Evolutionary conservation across 768 basidiomycete species (phyloP).

Genomic region (Bullera alba): DNA sequence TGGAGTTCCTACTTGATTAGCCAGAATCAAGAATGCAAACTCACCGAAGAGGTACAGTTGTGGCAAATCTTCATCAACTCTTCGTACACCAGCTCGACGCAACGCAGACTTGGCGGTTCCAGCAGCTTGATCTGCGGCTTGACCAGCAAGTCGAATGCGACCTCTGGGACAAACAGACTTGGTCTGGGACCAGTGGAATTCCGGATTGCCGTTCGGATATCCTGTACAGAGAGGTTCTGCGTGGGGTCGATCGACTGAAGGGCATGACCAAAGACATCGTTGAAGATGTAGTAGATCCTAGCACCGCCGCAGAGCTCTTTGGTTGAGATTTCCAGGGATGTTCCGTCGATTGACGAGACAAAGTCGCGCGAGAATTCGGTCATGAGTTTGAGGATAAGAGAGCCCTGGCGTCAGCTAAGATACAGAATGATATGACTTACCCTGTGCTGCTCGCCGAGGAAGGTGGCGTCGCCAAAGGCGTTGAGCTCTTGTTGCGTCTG

Average conservation of each 20-base stretch:
- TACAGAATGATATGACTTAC: slow-evolving; percentile 7
- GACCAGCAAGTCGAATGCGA: slow-evolving; percentile 91
- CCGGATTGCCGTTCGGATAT: slow-evolving; percentile 95
- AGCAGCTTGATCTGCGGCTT: slow-evolving; percentile 97
- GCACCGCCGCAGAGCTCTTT: slow-evolving; percentile 98
- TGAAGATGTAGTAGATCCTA: slow-evolving; percentile 98
- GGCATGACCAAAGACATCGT: slow-evolving; percentile 92
- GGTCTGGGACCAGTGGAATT: slow-evolving; percentile 97
- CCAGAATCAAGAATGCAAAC: slow-evolving; percentile 26
- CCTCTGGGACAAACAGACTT: slow-evolving; percentile 92
- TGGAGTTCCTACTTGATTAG: slow-evolving; percentile 66
- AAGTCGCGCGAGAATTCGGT: slow-evolving; percentile 98
- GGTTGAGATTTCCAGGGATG: slow-evolving; percentile 89
- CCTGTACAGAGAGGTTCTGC: slow-evolving; percentile 80
- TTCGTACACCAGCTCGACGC: slow-evolving; percentile 97
- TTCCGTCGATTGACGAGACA: slow-evolving; percentile 93
- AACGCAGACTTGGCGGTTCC: slow-evolving; percentile 86
- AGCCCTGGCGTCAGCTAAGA: slow-evolving; percentile 50
- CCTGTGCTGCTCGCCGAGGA: slow-evolving; percentile 81
- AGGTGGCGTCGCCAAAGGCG: slow-evolving; percentile 87
- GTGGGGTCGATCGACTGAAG: slow-evolving; percentile 84
- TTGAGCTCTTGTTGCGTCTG: slow-evolving; percentile 98
- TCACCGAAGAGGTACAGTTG: slow-evolving; percentile 83
- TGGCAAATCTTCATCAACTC: slow-evolving; percentile 99
- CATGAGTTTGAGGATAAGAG: slow-evolving; percentile 88